Evolutionary conservation across 441 rosid genomes (phyloP).

Genomic region (Erysimum cheiri): DNA sequence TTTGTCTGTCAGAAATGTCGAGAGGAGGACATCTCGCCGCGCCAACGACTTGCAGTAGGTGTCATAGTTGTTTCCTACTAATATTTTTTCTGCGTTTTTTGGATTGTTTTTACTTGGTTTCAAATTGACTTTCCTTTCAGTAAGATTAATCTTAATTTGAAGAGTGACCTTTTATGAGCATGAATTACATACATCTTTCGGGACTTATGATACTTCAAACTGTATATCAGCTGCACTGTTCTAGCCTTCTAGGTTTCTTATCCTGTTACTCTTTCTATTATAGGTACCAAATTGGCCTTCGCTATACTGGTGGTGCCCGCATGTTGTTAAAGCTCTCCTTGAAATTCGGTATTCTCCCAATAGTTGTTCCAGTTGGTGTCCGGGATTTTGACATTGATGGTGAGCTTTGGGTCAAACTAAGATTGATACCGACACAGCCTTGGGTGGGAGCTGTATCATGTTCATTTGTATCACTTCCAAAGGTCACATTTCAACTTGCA

Average conservation of each 20-base stretch:
- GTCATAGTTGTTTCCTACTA: conserved; percentile 25
- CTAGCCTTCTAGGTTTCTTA: conserved; percentile 1
- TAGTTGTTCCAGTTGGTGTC: conserved; percentile 80
- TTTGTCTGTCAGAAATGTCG: conserved; percentile 85
- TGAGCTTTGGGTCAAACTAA: conserved; percentile 89
- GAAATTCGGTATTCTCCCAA: conserved; percentile 70
- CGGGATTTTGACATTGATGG: conserved; percentile 91
- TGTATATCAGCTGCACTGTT: no score
- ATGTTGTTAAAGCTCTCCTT: conserved; percentile 77
- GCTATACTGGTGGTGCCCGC: conserved; percentile 89
- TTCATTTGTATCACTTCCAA: conserved; percentile 92
- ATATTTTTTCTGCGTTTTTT: not conserved
- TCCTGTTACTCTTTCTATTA: conserved; percentile 28
- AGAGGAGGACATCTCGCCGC: conserved; percentile 84
- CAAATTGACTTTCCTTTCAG: conserved; percentile 18
- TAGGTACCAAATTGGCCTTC: conserved; percentile 91
- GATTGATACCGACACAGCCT: conserved; percentile 82
- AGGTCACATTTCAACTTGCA: conserved; percentile 81
- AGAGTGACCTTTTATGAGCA: not conserved
- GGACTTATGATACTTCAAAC: not conserved
- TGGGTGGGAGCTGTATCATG: conserved; percentile 87
- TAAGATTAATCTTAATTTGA: conserved; percentile 41
- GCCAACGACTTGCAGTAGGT: conserved; percentile 89
- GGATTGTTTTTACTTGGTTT: not conserved
- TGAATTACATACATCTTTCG: not conserved